These are phyloP conservation scores for Teunomyces panamensis DNA, from an alignment of 805 yeast genomes.

Conservation along the genomic window DNA sequence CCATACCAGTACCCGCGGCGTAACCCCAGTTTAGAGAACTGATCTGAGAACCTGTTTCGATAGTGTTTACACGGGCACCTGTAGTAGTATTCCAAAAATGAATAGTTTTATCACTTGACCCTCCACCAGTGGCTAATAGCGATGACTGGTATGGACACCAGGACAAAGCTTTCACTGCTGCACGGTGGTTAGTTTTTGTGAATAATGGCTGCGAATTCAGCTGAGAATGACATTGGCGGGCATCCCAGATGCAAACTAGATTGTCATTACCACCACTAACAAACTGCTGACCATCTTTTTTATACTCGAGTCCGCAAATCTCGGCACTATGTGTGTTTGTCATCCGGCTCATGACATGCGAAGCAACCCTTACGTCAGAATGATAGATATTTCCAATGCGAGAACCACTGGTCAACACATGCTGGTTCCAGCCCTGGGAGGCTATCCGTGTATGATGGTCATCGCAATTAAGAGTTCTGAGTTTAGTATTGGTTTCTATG, in stretches of 20 bases:
- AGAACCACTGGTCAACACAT: slow-evolving; percentile 81
- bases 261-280: slow-evolving; percentile 96
- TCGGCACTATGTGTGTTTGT: slow-evolving; percentile 68
- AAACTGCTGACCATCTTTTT: slow-evolving; percentile 77
- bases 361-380: slow-evolving; percentile 84
- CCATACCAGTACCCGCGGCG: slow-evolving; percentile 66
- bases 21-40: slow-evolving; percentile 93
- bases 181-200: slow-evolving; percentile 75
- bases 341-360: slow-evolving; percentile 64
- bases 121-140: slow-evolving; percentile 95
- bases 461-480: slow-evolving; percentile 75
- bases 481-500: slow-evolving; percentile 66
- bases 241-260: slow-evolving; percentile 90
- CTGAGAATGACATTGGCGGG: slow-evolving; percentile 44
- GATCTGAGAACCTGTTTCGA: slow-evolving; percentile 91
- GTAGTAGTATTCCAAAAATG: slow-evolving; percentile 95
- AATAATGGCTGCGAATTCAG: slow-evolving; percentile 52
- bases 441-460: slow-evolving; percentile 69
- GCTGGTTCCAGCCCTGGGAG: slow-evolving; percentile 80
- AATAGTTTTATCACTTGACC: slow-evolving; percentile 81
- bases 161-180: slow-evolving; percentile 92
- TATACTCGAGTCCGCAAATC: slow-evolving; percentile 88
- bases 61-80: slow-evolving; percentile 80
- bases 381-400: slow-evolving; percentile 80
- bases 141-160: slow-evolving; percentile 91